Base-by-base conservation (phyloP, 257 asterid species). In the Thymus quinquecostatus region DNA sequence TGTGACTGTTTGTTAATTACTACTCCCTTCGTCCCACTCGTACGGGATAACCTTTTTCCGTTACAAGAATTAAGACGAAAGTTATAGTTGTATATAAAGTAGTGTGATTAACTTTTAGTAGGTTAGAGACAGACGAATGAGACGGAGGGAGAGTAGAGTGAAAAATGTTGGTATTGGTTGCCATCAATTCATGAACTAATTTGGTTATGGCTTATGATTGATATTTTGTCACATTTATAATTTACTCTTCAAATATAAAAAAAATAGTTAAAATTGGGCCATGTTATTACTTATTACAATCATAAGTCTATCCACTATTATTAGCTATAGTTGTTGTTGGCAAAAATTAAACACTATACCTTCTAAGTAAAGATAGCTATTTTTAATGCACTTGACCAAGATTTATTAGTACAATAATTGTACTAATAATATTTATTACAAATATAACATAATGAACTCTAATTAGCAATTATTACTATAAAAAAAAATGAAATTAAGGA, bases 221-320 rank as follows among this genome's bases (percentile, higher is more conserved):
- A 41, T n/a, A 62, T 62, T 36, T 40, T 40, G 50, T 61, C 51
- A 41, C 67, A 61, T 40, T 14, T 8, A 61, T 41, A 11, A 62
- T 43, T 40, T 41, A 0, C 1, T 21, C 38, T 41, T 40, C 34
- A 63, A 63, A 43, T 43, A 28, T 27, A 63, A 62, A 10, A 8
- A 28, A 47, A 7, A 34, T 47, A 30, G 32, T 60, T 60, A 38
- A 12, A 36, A 60, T 5, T 36, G 47, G 32, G 33, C 47, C 65
- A 34, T 13, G n/a, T 36, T 36, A 13, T 11, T 59, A 29, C 12
- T 14, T 27, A 0, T 5, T 38, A 38, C 30, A 7, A 27, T 7
- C 34, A 54, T 27, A 54, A 53, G 2, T 27, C 32, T 54, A 6
- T 2, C 9, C 9, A 2, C 59, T 21, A 21, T 27, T 53, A 50